Base-by-base conservation (phyloP, 495 filamentous ascomycete genomes). In the Jackrogersella multiformis region DNA sequence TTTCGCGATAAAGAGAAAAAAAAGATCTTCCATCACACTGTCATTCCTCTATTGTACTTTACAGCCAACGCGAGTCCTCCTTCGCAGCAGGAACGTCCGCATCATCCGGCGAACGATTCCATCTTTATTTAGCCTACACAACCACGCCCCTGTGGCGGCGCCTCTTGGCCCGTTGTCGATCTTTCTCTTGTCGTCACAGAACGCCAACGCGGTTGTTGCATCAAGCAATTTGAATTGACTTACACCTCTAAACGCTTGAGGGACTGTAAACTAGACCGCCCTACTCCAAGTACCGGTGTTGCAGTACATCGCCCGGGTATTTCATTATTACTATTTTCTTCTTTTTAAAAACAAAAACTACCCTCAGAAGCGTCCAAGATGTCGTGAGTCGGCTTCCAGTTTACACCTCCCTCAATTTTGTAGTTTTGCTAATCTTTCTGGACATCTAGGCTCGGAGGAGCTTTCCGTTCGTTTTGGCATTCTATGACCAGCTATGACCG, bases 381-480 rank as follows among this genome's bases (percentile, higher is more conserved):
- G 72, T 71, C 69, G 70, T 73, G 64, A 66, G 70, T 73, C 20
- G 4, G 3, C 12, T 7, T 44, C 41, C 15, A 46, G 9, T 10
- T 7, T 34, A 42, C 16, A 8, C 1, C 20, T 20, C 21, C 16
- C 26, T 9, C 6, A 5, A 20, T 23, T 46, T 42, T 30, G 16
- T n/a, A 32, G 23, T 20, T 2, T 45, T 34, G 35, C 46, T 68
- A 58, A 68, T 20, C 30, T 20, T 16, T 18, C 23, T 23, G n/a
- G 16, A 24, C 26, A 5, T 48, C 16, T 39, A 60, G 66, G 57
- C 42, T 94, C 64, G 82, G 84, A 56, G 81, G 81, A 53, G 80
- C 85, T 77, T 87, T 91, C 78, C 86, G 87, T 69, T 91, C 90
- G 66, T 92, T 97, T 79, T 97, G 94, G 94, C 94, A 98, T 84